Percentiles rank a stretch among this genome's conserved stretches.
Conservation (phyloP, 2,329 filamentous ascomycete species). For the Alternaria ventricosa region DNA sequence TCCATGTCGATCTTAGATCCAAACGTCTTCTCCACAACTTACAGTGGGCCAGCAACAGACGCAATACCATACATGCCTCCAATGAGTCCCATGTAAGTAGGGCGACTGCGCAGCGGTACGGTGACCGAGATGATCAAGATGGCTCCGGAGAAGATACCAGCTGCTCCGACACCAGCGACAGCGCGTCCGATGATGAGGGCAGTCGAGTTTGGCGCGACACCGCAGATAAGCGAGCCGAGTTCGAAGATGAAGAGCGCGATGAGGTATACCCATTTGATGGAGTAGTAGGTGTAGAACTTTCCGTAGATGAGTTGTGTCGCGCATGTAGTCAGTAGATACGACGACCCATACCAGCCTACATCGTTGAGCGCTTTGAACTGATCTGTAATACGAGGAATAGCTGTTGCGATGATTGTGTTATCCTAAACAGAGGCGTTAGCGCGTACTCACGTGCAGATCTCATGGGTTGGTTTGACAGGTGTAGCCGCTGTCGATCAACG, state of each 20-base stretch:
- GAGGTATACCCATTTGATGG: slow-evolving; percentile 57
- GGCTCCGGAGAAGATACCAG: slow-evolving; percentile 59
- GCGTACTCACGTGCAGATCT: not conserved
- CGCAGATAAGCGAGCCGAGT: slow-evolving; percentile 60
- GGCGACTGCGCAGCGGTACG: slow-evolving; percentile 55
- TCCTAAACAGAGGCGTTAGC: slow-evolving; percentile 35
- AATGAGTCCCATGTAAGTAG: slow-evolving; percentile 58
- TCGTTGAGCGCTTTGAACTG: slow-evolving; percentile 55
- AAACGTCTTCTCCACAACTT: slow-evolving; percentile 19
- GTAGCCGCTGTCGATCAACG: slow-evolving; percentile 2
- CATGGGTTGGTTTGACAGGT: not conserved
- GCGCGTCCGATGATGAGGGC: slow-evolving; percentile 61
- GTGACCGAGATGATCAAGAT: slow-evolving; percentile 55
- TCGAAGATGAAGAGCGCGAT: slow-evolving; percentile 57
- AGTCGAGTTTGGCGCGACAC: slow-evolving; percentile 56
- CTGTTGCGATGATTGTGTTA: slow-evolving; percentile 58
- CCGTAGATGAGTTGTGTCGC: slow-evolving; percentile 50
- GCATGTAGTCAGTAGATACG: slow-evolving; percentile 53
- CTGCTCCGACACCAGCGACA: slow-evolving; percentile 58
- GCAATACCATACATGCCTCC: slow-evolving; percentile 60
- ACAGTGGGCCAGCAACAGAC: slow-evolving; percentile 56
- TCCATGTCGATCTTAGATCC: slow-evolving; percentile 11
- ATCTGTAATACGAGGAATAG: slow-evolving; percentile 58
- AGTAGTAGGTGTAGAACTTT: slow-evolving; percentile 56
- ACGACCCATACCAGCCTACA: slow-evolving; percentile 55